A percentile compares a stretch with the other conserved stretches of the same genome.
Evolutionary conservation across 164 flowering plant genomes (phyloP).

Genomic region (Annona squamosa): DNA sequence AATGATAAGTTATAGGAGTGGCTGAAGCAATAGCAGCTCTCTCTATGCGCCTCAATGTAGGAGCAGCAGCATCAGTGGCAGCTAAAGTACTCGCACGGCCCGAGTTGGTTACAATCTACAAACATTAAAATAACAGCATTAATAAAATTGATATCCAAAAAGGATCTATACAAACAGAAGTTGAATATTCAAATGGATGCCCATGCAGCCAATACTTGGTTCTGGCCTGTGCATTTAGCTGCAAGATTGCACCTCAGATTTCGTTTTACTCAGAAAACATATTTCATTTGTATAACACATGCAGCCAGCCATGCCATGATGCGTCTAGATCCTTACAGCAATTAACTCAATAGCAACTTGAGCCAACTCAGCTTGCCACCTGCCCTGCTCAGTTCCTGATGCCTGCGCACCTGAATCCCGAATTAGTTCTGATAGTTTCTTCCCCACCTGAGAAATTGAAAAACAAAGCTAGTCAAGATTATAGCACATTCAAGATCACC

Average conservation of each 20-base stretch:
- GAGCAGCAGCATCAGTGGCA: conserved; percentile 97
- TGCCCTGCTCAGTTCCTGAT: conserved; percentile 69
- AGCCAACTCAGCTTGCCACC: conserved; percentile 93
- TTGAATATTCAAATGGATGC: background rate
- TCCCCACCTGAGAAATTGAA: conserved; percentile 61
- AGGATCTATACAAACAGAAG: background rate
- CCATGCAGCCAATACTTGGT: background rate
- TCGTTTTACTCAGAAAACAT: background rate
- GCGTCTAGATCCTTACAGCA: conserved; percentile 47
- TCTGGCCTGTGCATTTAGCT: background rate
- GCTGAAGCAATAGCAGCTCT: conserved; percentile 99
- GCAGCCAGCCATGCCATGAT: background rate
- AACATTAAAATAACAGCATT: background rate
- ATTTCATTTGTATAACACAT: background rate
- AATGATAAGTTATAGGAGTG: conserved; percentile 87
- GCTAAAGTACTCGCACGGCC: conserved; percentile 94
- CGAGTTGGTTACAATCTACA: conserved; percentile 89
- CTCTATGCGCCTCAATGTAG: conserved; percentile 91
- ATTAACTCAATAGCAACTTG: conserved; percentile 95
- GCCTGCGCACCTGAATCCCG: conserved; percentile 86
- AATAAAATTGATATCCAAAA: background rate
- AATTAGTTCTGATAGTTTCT: conserved; percentile 85
- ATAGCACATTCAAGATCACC: background rate
- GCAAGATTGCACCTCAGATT: background rate
- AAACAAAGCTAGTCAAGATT: background rate